These are phyloP conservation scores for Schwanniomyces pseudopolymorphus DNA, from an alignment of 805 yeast species.

Conservation along the genomic window DNA sequence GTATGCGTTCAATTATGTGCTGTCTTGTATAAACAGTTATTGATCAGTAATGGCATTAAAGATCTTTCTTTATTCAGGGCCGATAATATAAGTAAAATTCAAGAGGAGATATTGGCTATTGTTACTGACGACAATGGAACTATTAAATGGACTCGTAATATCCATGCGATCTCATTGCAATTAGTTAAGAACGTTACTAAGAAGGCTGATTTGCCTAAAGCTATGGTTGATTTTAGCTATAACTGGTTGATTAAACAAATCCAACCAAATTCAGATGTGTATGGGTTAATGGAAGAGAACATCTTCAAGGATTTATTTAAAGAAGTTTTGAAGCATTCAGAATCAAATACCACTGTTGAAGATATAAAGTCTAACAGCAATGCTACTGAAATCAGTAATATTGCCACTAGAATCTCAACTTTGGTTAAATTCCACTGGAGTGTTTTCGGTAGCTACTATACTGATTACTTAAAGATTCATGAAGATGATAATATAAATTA, in stretches of 20 bases:
- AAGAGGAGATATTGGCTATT: constrained; percentile 71
- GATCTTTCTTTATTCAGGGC: constrained; percentile 23
- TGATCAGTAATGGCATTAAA: constrained; percentile 22
- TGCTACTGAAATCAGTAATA: constrained; percentile 50
- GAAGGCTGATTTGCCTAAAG: constrained; percentile 29
- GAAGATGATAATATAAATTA: neutral
- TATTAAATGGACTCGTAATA: constrained; percentile 86
- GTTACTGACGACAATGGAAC: constrained; percentile 85
- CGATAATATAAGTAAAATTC: constrained; percentile 48
- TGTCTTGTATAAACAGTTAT: constrained; percentile 69
- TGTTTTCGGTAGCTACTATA: constrained; percentile 74
- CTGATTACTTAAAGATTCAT: constrained; percentile 27
- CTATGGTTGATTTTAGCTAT: constrained; percentile 57
- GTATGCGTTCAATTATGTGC: constrained; percentile 77
- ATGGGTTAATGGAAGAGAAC: constrained; percentile 70
- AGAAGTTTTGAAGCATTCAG: constrained; percentile 27
- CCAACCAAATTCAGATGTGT: constrained; percentile 77
- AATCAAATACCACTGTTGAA: constrained; percentile 2
- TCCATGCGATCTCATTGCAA: constrained; percentile 70
- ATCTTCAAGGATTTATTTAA: constrained; percentile 50
- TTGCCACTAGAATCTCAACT: constrained; percentile 61
- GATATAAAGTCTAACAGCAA: neutral
- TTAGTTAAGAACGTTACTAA: constrained; percentile 44
- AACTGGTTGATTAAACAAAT: constrained; percentile 84
- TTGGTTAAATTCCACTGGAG: constrained; percentile 78